Base-by-base conservation (phyloP, 352 stramenopile species). In the Pythium dissimile region DNA sequence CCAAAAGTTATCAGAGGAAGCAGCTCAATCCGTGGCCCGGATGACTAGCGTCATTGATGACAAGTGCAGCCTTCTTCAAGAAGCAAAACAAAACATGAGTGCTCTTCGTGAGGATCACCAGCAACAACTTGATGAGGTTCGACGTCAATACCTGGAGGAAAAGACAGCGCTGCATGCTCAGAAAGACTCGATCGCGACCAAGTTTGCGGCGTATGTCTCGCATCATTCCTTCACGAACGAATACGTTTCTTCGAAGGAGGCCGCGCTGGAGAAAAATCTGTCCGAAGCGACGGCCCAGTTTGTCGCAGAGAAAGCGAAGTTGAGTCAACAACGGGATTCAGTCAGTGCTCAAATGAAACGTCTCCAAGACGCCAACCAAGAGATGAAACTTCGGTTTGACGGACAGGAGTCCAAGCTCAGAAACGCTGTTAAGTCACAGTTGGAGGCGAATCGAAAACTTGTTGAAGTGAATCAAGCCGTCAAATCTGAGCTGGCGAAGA, bases 381-480 rank as follows among this genome's bases (percentile, higher is more conserved):
- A 62, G 6, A 59, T 71, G 43, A 67, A 62, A 15, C 35, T 23
- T 12, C 49, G 59, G 7, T 74, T 60, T 32, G 54, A 67, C 20
- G 53, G 50, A n/a, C 71, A 79, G 16, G 64, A 82, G 26, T n/a
- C 41, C 11, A 62, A 46, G 9, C 54, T 89, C 4, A 66, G 71
- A 16, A 58, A 59, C 5, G 71, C 64, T n/a, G 59, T 87, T 23
- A 62, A 64, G 30, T 54, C 23, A 10, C 75, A 86, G 18, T 55
- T 85, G 13, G 50, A 73, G 12, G 65, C 69, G 20, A 86, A 85
- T 30, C 58, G 53, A n/a, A 65, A 63, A 12, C 44, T 89, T 18
- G 51, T 75, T 0, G 66, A 67, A 28, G 50, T 58, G 8, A 85
- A 81, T 26, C 68, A 73, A 30, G 52, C 31, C 6, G 26, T 85